A percentile compares a stretch with the other conserved stretches of the same genome.
Conservation (phyloP, 2,329 filamentous ascomycete genomes). For the Seiridium unicorne region DNA sequence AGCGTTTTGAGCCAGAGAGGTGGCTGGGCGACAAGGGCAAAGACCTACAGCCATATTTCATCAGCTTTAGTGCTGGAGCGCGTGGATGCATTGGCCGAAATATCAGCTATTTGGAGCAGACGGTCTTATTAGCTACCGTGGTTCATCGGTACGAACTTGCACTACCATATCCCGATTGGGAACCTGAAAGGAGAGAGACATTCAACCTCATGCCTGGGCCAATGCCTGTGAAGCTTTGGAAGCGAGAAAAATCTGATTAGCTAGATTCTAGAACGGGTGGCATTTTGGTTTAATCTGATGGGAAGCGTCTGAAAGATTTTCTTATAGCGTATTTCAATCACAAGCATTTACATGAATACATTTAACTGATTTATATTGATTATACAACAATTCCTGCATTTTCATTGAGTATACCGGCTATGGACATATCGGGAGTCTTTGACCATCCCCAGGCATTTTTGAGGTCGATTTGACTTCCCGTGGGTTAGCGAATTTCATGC, state of each 20-base stretch:
- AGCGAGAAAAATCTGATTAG: slow-evolving; percentile 6
- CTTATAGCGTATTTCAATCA: not conserved
- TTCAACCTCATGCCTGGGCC: slow-evolving; percentile 20
- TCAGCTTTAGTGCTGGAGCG: slow-evolving; percentile 31
- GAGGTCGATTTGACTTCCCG: not conserved
- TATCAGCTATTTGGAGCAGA: slow-evolving; percentile 43
- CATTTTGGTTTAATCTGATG: not conserved
- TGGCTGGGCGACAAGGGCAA: slow-evolving; percentile 39
- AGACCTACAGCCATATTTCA: slow-evolving; percentile 34
- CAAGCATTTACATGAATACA: not conserved
- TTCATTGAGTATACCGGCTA: not conserved
- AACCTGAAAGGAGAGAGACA: slow-evolving; percentile 24
- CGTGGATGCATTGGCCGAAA: slow-evolving; percentile 26
- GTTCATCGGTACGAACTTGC: slow-evolving; percentile 41
- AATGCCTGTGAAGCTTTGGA: slow-evolving; percentile 25
- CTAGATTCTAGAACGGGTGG: too few relatives aligned
- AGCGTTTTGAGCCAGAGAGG: slow-evolving; percentile 37
- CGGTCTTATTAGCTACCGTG: slow-evolving; percentile 38
- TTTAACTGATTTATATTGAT: not conserved
- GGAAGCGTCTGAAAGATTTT: not conserved
- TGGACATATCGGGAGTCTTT: not conserved
- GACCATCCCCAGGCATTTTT: not conserved
- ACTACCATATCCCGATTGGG: slow-evolving; percentile 16
- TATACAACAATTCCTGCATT: not conserved
- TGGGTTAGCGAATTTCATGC: not conserved